Evolutionary conservation across 2,329 filamentous ascomycete species (phyloP), one percentile per base, ranked within the genome.

Genomic region (Cytospora leucostoma): DNA sequence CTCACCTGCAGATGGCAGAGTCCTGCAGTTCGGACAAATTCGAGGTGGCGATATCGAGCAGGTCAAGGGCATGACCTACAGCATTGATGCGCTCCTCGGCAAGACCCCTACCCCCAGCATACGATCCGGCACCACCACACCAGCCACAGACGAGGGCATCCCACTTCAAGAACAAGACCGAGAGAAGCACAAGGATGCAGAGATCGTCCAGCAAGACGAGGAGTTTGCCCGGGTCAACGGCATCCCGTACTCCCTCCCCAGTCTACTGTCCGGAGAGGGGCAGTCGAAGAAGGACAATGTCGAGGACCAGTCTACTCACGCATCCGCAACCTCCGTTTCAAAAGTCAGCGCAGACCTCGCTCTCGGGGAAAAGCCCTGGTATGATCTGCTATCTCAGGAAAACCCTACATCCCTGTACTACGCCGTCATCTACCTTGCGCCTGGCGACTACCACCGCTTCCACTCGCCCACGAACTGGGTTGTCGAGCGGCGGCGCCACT

Each of bases 61-160:
- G 78, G 94, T 99, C 67, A 99, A 99, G 78, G 95, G 95, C 65
- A 95, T 99, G 83, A 99, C 95, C 0, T 99, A 99, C 77, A 96
- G 89, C 68, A 85, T 99, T 61, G 95, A 99, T 74, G 93, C 95
- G 8, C 84, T 99, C 1, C 84, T 99, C 2, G 95, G 95, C 58
- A 87, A 85, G 67, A 84, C 82, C 7, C 84, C 84, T 44, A 73
- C 81, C 6, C 76, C 83, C 19, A 85, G 85, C 76, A 76, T 88
- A 70, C 60, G 61, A 19, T 66, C 64, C 21, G 64, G 64, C 19
- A 44, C 40, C 15, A 64, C 51, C 32, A 66, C 64, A 15, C 64
- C 64, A 10, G 33, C 35, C n/a, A 51, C 38, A n/a, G 73, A 83
- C 63, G 74, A 76, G 61, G 69, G 74, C 67, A 66, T 70, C 61